These are phyloP conservation scores for Echinosophora koreensis DNA, from an alignment of 306 rosid genomes.

Conservation along the genomic window DNA sequence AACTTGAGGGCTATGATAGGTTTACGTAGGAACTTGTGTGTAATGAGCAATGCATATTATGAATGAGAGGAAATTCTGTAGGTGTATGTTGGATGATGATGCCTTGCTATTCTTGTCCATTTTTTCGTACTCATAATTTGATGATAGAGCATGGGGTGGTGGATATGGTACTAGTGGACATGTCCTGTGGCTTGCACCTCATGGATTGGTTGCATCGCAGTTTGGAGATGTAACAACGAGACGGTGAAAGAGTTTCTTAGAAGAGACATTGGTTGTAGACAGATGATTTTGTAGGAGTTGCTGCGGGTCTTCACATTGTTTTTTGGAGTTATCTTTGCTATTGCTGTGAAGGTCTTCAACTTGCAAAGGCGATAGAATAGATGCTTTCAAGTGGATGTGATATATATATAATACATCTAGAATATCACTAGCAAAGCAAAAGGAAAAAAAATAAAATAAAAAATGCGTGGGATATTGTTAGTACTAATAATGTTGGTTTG, in stretches of 20 bases:
- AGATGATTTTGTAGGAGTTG: conserved; percentile 55
- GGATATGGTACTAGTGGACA: conserved; percentile 83
- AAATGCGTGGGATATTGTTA: background rate
- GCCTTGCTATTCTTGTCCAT: background rate
- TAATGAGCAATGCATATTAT: background rate
- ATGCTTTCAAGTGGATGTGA: background rate
- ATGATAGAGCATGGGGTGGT: conserved; percentile 67
- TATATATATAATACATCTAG: background rate
- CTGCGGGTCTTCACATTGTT: conserved; percentile 46
- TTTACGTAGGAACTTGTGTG: no score
- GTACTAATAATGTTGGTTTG: background rate
- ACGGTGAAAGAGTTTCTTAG: conserved; percentile 53
- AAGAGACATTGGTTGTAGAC: conserved; percentile 52
- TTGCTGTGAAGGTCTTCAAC: conserved; percentile 53
- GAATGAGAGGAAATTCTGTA: background rate
- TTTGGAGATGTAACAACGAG: conserved; percentile 55
- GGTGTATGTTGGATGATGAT: background rate
- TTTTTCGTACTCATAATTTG: background rate
- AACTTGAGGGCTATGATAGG: no score
- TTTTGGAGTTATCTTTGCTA: conserved; percentile 57
- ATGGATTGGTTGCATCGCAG: conserved; percentile 68
- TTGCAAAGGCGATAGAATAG: conserved; percentile 57
- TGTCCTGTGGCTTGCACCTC: conserved; percentile 78
- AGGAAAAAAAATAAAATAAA: no score
- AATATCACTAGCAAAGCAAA: background rate